These are phyloP conservation scores for Xylaria flabelliformis DNA, from an alignment of 495 filamentous ascomycete genomes.

Conservation along the genomic window DNA sequence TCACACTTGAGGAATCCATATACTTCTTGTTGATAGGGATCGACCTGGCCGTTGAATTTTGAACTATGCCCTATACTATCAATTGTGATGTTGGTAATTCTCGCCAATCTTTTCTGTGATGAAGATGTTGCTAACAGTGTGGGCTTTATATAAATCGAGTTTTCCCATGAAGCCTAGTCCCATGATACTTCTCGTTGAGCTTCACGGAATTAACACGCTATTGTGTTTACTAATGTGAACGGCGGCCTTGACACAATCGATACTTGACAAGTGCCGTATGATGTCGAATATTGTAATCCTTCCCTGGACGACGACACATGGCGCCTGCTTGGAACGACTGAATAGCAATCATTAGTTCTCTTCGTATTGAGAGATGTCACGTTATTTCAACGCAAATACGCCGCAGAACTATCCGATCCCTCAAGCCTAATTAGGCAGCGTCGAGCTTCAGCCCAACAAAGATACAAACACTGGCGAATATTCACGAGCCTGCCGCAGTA, in stretches of 20 bases:
- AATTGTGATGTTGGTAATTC: not conserved
- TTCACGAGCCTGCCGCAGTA: not conserved
- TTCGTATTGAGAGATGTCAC: not conserved
- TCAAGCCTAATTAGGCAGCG: not conserved
- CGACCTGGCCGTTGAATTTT: not conserved
- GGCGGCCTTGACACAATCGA: too few species aligned
- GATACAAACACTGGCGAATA: not conserved
- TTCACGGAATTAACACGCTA: too few species aligned
- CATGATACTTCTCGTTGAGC: too few species aligned
- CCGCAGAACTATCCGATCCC: not conserved
- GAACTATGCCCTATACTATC: not conserved
- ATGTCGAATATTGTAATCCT: too few species aligned
- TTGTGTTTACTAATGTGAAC: too few species aligned
- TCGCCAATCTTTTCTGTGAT: not conserved
- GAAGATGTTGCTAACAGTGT: not conserved
- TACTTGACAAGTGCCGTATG: too few species aligned
- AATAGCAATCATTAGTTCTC: not conserved
- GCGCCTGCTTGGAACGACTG: not conserved
- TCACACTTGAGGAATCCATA: not conserved
- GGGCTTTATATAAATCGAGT: not conserved
- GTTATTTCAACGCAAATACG: not conserved
- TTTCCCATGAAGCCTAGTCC: not conserved
- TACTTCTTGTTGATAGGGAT: too few species aligned
- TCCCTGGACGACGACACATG: not conserved
- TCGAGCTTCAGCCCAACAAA: not conserved